These are phyloP conservation scores for Wickerhamomyces alni DNA, from an alignment of 805 yeast species.

Conservation along the genomic window DNA sequence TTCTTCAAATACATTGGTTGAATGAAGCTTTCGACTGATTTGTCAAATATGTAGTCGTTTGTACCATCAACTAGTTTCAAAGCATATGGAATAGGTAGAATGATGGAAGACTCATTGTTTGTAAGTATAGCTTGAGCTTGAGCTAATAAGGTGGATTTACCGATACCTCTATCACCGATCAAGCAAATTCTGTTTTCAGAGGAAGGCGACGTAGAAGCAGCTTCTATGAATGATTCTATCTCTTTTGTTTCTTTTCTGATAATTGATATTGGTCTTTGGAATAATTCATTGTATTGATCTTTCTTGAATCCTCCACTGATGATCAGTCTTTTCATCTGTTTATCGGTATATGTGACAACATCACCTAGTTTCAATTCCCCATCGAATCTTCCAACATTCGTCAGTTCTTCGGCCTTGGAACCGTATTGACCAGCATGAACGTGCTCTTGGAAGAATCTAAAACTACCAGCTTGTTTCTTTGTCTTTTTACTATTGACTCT, in stretches of 20 bases:
- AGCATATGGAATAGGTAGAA: constrained; percentile 62
- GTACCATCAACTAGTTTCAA: constrained; percentile 64
- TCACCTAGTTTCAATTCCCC: constrained; percentile 16
- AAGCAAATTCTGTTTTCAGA: constrained; percentile 46
- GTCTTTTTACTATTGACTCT: constrained; percentile 8
- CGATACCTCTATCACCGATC: constrained; percentile 71
- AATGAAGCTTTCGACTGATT: constrained; percentile 42
- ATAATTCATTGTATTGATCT: constrained; percentile 63
- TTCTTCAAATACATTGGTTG: constrained; percentile 76
- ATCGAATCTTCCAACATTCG: constrained; percentile 17
- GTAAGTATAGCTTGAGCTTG: constrained; percentile 61
- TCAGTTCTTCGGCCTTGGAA: constrained; percentile 18
- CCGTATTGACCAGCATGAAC: constrained; percentile 25
- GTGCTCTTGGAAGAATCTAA: constrained; percentile 28
- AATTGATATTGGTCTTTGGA: constrained; percentile 52
- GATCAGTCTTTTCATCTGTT: constrained; percentile 36
- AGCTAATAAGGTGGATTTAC: constrained; percentile 67
- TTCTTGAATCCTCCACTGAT: constrained; percentile 61
- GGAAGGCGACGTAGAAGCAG: constrained; percentile 24
- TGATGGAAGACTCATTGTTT: constrained; percentile 33
- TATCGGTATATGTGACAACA: constrained; percentile 34
- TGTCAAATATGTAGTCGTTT: constrained; percentile 56
- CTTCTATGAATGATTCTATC: constrained; percentile 33
- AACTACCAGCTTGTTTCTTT: constrained; percentile 22
- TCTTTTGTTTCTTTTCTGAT: constrained; percentile 43